A percentile compares a stretch with the other conserved stretches of the same genome.
phyloP scores from a whole-genome alignment of 2,329 filamentous ascomycete genomes.

The Penicillium oxalicum region DNA sequence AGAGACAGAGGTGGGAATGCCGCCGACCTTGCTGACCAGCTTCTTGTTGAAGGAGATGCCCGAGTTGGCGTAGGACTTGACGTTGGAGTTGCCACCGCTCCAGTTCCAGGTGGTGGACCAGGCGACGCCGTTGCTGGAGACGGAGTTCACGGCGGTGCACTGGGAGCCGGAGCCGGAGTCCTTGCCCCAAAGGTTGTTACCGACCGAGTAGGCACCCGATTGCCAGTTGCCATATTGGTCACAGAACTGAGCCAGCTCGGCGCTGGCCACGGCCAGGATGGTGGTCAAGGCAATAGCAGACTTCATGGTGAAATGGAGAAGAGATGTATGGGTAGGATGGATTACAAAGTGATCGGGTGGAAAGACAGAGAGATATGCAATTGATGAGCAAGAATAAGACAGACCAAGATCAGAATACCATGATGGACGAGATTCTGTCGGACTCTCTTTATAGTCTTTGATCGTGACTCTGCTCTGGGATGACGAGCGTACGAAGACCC shows the following conservation, averaged over 20 bases:
- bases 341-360: too few species aligned
- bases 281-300: background rate
- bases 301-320: background rate
- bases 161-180: conserved; percentile 32
- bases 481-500: too few species aligned
- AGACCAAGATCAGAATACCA: too few species aligned
- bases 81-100: conserved; percentile 30
- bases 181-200: conserved; percentile 47
- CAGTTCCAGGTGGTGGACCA: conserved; percentile 42
- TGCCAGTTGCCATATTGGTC: conserved; percentile 27
- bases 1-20: conserved; percentile 37
- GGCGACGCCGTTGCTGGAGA: conserved; percentile 23
- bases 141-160: conserved; percentile 34
- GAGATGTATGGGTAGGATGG: too few species aligned
- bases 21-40: conserved; percentile 25
- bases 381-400: too few species aligned
- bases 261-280: background rate
- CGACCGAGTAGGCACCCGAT: conserved; percentile 39
- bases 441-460: too few species aligned
- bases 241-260: conserved; percentile 16
- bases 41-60: conserved; percentile 26
- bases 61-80: conserved; percentile 42
- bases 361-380: too few species aligned
- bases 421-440: too few species aligned
- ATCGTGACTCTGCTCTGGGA: too few species aligned